phyloP scores from a whole-genome alignment of 2,329 filamentous ascomycete genomes.

The Magnaporthiopsis incrustans region DNA sequence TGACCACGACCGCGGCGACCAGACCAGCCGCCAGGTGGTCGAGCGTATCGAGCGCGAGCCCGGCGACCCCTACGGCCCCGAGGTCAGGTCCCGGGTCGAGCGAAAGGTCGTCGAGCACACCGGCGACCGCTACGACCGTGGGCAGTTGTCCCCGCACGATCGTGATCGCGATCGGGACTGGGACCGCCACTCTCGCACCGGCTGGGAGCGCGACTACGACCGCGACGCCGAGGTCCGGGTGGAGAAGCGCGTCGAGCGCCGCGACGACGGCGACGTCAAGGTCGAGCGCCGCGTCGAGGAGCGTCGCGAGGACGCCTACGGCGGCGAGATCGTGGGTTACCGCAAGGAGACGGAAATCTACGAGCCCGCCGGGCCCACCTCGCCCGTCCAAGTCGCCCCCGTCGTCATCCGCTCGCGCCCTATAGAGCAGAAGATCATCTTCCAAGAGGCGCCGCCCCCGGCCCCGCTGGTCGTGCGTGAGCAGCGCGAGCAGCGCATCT shows the following conservation, averaged over 20 bases:
- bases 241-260: slow-evolving; percentile 32
- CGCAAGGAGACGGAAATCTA: slow-evolving; percentile 58
- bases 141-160: slow-evolving; percentile 17
- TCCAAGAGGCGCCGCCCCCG: slow-evolving; percentile 47
- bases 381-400: slow-evolving; percentile 33
- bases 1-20: slow-evolving; percentile 16
- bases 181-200: slow-evolving; percentile 5
- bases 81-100: slow-evolving; percentile 16
- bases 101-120: slow-evolving; percentile 22
- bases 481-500: slow-evolving; percentile 22
- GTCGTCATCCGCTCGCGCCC: slow-evolving; percentile 50
- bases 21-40: slow-evolving; percentile 14
- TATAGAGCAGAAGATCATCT: slow-evolving; percentile 52
- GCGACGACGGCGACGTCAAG: slow-evolving; percentile 42
- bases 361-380: slow-evolving; percentile 32
- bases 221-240: slow-evolving; percentile 31
- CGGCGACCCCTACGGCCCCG: slow-evolving; percentile 10
- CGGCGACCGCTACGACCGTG: slow-evolving; percentile 27
- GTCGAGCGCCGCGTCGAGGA: slow-evolving; percentile 47
- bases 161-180: slow-evolving; percentile 18
- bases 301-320: slow-evolving; percentile 34
- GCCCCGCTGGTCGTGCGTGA: slow-evolving; percentile 39
- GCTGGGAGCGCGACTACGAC: slow-evolving; percentile 26
- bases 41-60: slow-evolving; percentile 19
- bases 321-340: slow-evolving; percentile 49